Base-by-base conservation (phyloP, 495 filamentous ascomycete genomes). In the Margaritispora aquatica region DNA sequence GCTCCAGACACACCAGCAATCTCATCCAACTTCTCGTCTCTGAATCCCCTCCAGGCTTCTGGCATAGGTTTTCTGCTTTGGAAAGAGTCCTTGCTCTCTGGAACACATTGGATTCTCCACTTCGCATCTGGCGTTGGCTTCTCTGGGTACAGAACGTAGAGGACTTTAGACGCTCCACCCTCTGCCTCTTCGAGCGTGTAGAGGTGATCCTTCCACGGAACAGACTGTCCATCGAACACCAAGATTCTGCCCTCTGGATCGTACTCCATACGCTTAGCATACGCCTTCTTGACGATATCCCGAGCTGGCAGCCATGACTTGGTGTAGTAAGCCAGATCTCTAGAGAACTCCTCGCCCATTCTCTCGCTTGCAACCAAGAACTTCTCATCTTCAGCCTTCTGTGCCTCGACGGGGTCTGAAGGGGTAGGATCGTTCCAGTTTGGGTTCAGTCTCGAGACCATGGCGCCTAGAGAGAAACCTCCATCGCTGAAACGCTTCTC, bases 131-230 rank as follows among this genome's bases (percentile, higher is more conserved):
- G 78, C 2, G 74, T 72, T 3, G 80, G 77, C 61, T 77, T 86
- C 76, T 98, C 95, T 1, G 90, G 85, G 75, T 97, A 98, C 1
- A 97, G 78, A n/a, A 95, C 93, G 71, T 96, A 97, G n/a, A 90
- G 73, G 4, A 90, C 83, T 67, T 80, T 80, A 0, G 72, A 70
- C 11, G 71, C 71, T 2, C 67, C 69, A 2, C 67, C 69, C 22
- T 77, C 75, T 58, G 85, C 76, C 58, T 80, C 79, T 74, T 98
- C 95, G 24, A 97, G 81, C 38, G 81, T 84, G 74, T 96, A 97
- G 17, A 98, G 79, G 66, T 98, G 94, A 66, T 97, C 93, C 69
- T 93, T 91, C 94, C 94, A 98, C 10, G 94, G 95, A 55, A 90
- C 82, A 38, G 86, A 81, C 55, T 82, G 83, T 11, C 85, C 76